Percentiles rank a stretch among this genome's conserved stretches.
These are phyloP conservation scores for Candida mattraensis DNA, from an alignment of 805 yeast species.

Conservation along the genomic window DNA sequence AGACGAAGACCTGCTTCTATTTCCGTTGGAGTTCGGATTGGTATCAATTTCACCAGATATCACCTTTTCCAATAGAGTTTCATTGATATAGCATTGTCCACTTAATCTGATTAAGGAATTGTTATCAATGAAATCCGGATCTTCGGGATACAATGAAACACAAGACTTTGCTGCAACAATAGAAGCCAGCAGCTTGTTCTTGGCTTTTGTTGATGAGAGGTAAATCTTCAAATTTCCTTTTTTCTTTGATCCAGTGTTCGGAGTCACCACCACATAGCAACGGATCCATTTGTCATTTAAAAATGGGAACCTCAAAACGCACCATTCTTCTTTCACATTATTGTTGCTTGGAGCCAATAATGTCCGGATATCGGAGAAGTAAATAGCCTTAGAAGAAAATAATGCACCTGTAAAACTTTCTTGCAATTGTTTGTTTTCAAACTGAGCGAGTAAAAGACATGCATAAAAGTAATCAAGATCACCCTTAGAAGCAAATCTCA, in stretches of 20 bases:
- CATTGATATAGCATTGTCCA: slow-evolving; percentile 54
- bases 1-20: slow-evolving; percentile 30
- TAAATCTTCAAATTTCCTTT: slow-evolving; percentile 58
- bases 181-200: slow-evolving; percentile 53
- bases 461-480: slow-evolving; percentile 38
- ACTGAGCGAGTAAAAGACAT: slow-evolving; percentile 53
- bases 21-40: slow-evolving; percentile 9
- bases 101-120: slow-evolving; percentile 55
- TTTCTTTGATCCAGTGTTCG: slow-evolving; percentile 40
- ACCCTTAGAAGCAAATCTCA: slow-evolving; percentile 26
- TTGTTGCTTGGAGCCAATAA: slow-evolving; percentile 51
- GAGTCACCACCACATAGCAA: slow-evolving; percentile 50
- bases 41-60: slow-evolving; percentile 24
- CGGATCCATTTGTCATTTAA: slow-evolving; percentile 59
- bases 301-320: slow-evolving; percentile 59
- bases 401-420: slow-evolving; percentile 68
- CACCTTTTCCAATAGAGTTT: slow-evolving; percentile 27
- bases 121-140: slow-evolving; percentile 53
- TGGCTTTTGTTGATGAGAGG: slow-evolving; percentile 45
- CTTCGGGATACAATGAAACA: slow-evolving; percentile 61
- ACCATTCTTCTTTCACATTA: slow-evolving; percentile 56
- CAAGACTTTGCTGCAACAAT: slow-evolving; percentile 44
- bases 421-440: slow-evolving; percentile 54
- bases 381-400: slow-evolving; percentile 55
- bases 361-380: slow-evolving; percentile 57